Conservation (phyloP, 257 asterid species). For the Solanum megistacrolobum region DNA sequence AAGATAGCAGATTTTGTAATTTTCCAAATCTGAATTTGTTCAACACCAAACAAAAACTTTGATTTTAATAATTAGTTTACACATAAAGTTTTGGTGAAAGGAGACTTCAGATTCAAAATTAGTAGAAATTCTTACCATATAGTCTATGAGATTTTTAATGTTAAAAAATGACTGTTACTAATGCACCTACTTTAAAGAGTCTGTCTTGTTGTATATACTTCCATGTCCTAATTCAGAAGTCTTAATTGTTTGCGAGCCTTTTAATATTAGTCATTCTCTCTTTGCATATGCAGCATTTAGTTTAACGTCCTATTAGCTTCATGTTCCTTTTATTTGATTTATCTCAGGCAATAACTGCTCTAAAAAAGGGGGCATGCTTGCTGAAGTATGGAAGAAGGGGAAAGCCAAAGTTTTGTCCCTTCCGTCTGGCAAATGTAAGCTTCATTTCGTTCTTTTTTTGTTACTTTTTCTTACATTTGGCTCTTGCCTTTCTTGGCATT, state of each 20-base stretch:
- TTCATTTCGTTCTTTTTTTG: background rate
- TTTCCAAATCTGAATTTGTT: background rate
- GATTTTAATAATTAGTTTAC: background rate
- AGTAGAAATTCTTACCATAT: background rate
- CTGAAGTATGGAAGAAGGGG: conserved; percentile 93
- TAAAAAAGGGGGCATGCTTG: conserved; percentile 78
- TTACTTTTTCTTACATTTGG: background rate
- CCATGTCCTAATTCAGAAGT: background rate
- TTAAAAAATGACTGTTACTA: background rate
- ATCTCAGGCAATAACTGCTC: conserved; percentile 70
- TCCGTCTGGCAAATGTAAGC: conserved; percentile 82
- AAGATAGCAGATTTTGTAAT: background rate
- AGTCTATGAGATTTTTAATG: background rate
- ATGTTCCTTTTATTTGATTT: conserved; percentile 12
- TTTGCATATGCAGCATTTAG: background rate
- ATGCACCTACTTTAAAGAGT: background rate
- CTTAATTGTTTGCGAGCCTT: background rate
- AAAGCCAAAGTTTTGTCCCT: conserved; percentile 89
- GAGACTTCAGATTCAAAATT: background rate
- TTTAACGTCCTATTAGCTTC: conserved; percentile 10
- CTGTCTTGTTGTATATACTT: background rate
- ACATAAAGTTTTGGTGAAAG: background rate
- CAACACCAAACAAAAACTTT: background rate
- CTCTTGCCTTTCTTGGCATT: background rate
- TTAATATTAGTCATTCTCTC: background rate